Evolutionary conservation across 257 asterid genomes (phyloP).

Genomic region (Buddleja alternifolia): DNA sequence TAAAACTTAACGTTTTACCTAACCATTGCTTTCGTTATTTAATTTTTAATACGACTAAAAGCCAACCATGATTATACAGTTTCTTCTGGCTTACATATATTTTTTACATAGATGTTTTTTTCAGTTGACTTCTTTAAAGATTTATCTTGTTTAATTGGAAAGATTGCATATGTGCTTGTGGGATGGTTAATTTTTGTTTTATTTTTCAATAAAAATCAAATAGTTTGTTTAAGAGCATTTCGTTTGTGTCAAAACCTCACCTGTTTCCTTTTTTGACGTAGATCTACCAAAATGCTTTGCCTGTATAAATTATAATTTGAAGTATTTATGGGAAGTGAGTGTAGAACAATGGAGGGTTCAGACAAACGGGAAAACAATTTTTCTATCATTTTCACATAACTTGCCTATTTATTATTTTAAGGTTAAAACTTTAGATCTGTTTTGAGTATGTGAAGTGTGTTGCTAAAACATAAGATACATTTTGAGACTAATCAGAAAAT

Average conservation of each 20-base stretch:
- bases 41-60: not conserved
- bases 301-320: not conserved
- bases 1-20: not conserved
- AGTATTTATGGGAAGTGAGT: not conserved
- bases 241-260: slow-evolving; percentile 3
- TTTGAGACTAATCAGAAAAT: too few relatives aligned
- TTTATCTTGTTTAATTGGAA: slow-evolving; percentile 15
- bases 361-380: too few relatives aligned
- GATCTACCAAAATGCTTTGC: not conserved
- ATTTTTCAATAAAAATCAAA: not conserved
- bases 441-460: too few relatives aligned
- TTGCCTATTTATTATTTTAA: too few relatives aligned
- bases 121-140: not conserved
- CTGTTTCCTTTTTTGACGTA: not conserved
- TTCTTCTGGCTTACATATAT: not conserved
- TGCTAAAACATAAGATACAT: too few relatives aligned
- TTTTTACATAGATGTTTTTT: not conserved
- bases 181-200: not conserved
- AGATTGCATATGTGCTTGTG: not conserved
- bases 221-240: not conserved
- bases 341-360: not conserved
- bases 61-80: not conserved
- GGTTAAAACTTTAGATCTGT: too few relatives aligned
- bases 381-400: too few relatives aligned
- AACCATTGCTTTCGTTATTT: not conserved